Conservation (phyloP, 352 stramenopile genomes). For the Aphanomyces astaci region DNA sequence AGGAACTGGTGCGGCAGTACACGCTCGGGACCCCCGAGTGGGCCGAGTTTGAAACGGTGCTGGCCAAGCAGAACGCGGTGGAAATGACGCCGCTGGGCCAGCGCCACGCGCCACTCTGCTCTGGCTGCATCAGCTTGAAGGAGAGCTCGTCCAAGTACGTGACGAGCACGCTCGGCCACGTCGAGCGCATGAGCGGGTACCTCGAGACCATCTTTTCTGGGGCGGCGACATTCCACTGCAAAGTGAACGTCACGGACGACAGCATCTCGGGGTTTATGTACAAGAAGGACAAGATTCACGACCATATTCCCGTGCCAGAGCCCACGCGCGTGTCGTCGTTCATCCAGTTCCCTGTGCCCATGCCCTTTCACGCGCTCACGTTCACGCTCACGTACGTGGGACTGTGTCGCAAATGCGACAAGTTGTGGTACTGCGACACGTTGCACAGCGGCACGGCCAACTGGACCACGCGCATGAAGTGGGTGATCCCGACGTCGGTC, state of each 20-base stretch:
- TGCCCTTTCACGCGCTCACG: conserved; percentile 82
- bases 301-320: conserved; percentile 82
- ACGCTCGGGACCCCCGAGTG: conserved; percentile 59
- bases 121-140: conserved; percentile 75
- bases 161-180: conserved; percentile 45
- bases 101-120: conserved; percentile 67
- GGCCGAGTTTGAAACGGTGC: conserved; percentile 60
- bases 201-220: conserved; percentile 81
- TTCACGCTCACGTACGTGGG: conserved; percentile 82
- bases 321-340: conserved; percentile 80
- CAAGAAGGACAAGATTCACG: conserved; percentile 88
- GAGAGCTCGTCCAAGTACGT: conserved; percentile 73
- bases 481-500: conserved; percentile 78
- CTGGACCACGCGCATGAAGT: conserved; percentile 84
- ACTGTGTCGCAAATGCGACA: conserved; percentile 80
- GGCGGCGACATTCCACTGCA: conserved; percentile 69
- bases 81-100: conserved; percentile 78
- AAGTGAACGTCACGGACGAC: conserved; percentile 76
- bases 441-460: conserved; percentile 55
- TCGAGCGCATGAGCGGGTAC: conserved; percentile 60
- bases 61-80: conserved; percentile 70
- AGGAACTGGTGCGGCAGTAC: conserved; percentile 74
- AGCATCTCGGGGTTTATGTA: conserved; percentile 84
- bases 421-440: conserved; percentile 84
- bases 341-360: conserved; percentile 81